phyloP scores from a whole-genome alignment of 805 yeast genomes.

The Phaffomyces antillensis region DNA sequence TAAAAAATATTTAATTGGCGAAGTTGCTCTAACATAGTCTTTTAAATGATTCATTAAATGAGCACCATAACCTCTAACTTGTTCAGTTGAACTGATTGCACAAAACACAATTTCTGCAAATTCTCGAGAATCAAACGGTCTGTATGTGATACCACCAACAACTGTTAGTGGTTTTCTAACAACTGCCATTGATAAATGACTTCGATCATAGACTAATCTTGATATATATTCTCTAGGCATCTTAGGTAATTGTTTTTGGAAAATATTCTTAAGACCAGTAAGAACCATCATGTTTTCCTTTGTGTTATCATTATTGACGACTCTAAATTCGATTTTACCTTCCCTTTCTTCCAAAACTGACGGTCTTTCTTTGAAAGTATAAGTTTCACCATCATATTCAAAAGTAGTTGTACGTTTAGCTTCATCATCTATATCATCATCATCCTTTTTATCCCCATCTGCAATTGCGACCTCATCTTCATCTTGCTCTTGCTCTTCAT shows the following conservation, averaged over 20 bases:
- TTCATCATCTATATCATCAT: slow-evolving; percentile 27
- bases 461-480: slow-evolving; percentile 22
- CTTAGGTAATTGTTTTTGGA: slow-evolving; percentile 95
- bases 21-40: slow-evolving; percentile 87
- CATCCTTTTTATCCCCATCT: slow-evolving; percentile 16
- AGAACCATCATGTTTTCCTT: slow-evolving; percentile 83
- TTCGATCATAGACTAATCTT: slow-evolving; percentile 86
- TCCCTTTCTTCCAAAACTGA: slow-evolving; percentile 92
- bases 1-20: slow-evolving; percentile 76
- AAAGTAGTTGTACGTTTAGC: slow-evolving; percentile 33
- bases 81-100: slow-evolving; percentile 96
- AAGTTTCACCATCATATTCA: slow-evolving; percentile 62
- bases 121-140: slow-evolving; percentile 84
- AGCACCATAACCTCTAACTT: slow-evolving; percentile 97
- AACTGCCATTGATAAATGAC: slow-evolving; percentile 94
- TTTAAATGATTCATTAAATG: slow-evolving; percentile 96
- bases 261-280: slow-evolving; percentile 92
- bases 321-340: slow-evolving; percentile 90
- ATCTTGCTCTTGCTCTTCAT: slow-evolving; percentile 15
- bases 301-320: slow-evolving; percentile 90
- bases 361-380: slow-evolving; percentile 85
- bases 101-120: slow-evolving; percentile 98
- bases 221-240: slow-evolving; percentile 98
- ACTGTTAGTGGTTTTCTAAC: slow-evolving; percentile 90
- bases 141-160: slow-evolving; percentile 94